Base-by-base conservation (phyloP, 2,329 filamentous ascomycete genomes). In the Apiospora malaysiana region DNA sequence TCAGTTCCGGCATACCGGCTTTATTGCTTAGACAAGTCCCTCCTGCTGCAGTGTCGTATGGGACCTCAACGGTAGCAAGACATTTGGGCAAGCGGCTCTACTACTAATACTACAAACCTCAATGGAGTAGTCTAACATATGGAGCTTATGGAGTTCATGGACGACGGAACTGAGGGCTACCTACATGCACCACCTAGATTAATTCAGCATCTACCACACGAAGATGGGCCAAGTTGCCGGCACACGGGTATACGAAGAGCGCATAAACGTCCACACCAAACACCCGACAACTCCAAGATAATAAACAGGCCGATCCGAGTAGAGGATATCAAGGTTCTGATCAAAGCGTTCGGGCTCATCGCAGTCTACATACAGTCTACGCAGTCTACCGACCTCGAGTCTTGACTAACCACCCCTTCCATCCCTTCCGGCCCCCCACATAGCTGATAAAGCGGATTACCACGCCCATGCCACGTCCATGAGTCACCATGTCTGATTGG, bases 401-500 rank as follows among this genome's bases (percentile, higher is more conserved):
- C 25, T 59, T 59, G 51, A 59, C 25, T 63, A 63, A n/a, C 27
- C 18, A 63, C 9, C 56, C 56, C 56, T 32, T 59, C 25, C 51
- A n/a, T n/a, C n/a, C n/a, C n/a, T n/a, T n/a, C n/a, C n/a, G n/a
- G n/a, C 32, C 56, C 56, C 56, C 56, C 56, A 63, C 56, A 63
- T 63, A 8, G 56, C 32, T 40, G 56, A 63, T 40, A 63, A 63
- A 63, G 56, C 56, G 56, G 56, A 63, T 63, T 63, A 37, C 56
- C 56, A 63, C 32, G 56, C 56, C 32, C 56, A 63, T 63, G 56
- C 56, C 56, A 63, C 32, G 56, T 27, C 32, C 56, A 63, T 63
- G 56, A 63, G 18, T 63, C 56, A 63, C 56, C 56, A 63, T n/a
- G 37, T 63, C 27, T 63, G 56, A 63, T 63, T 63, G 56, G 56